Percentiles rank a stretch among this genome's conserved stretches.
Evolutionary conservation across 2,329 filamentous ascomycete genomes (phyloP).

Genomic region (Cryoendolithus antarcticus): DNA sequence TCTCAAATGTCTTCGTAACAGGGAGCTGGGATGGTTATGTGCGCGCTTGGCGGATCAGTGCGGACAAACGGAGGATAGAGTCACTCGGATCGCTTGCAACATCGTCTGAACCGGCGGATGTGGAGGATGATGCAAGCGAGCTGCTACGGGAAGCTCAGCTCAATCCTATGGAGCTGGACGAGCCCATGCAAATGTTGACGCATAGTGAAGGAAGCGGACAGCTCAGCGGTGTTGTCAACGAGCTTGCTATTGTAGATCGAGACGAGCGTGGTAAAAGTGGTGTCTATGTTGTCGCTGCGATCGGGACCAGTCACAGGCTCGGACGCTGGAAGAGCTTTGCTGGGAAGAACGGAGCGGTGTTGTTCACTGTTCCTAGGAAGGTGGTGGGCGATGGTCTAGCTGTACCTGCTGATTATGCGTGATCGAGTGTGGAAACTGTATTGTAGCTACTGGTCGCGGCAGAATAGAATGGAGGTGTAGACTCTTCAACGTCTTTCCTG

Average conservation of each 20-base stretch:
- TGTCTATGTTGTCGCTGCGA: conserved; percentile 70
- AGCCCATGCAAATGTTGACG: conserved; percentile 10
- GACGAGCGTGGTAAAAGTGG: conserved; percentile 62
- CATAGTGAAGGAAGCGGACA: conserved; percentile 1
- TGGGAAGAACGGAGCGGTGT: conserved; percentile 70
- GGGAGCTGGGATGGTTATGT: conserved; percentile 92
- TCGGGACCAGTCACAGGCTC: conserved; percentile 75
- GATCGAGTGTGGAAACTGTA: too few relatives aligned
- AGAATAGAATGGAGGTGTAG: too few relatives aligned
- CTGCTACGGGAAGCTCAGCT: conserved; percentile 10
- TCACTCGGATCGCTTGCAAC: conserved; percentile 44
- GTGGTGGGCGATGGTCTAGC: neutral
- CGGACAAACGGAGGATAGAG: conserved; percentile 71
- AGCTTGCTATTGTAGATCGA: conserved; percentile 74
- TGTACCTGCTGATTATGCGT: too few relatives aligned
- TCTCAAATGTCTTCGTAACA: conserved; percentile 77
- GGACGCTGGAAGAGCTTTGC: conserved; percentile 58
- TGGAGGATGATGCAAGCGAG: conserved; percentile 5
- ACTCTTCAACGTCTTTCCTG: too few relatives aligned
- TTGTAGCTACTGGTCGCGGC: too few relatives aligned
- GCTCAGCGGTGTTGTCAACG: conserved; percentile 73
- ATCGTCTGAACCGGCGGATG: conserved; percentile 37
- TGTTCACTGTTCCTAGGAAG: conserved; percentile 62
- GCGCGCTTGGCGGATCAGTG: conserved; percentile 70
- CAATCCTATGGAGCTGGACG: conserved; percentile 8